Evolutionary conservation across 345 rosid genomes (phyloP), one percentile per base, ranked within the genome.

Genomic region (Eucalyptus pauciflora): DNA sequence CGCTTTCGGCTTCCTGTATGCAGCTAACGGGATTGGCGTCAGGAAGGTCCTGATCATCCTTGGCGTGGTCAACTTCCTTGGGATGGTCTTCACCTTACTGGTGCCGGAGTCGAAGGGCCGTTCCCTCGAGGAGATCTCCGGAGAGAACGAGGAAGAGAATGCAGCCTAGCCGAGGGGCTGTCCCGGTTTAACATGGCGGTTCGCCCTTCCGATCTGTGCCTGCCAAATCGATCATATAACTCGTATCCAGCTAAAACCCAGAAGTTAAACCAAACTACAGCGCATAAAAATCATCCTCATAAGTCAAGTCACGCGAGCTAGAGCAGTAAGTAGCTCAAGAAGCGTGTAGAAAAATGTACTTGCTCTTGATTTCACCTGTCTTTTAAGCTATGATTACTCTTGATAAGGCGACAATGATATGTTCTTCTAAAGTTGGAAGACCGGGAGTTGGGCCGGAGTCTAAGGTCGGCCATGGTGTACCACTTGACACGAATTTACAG

Each of bases 41-140:
- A 88, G 67, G 76, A 85, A 85, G 54, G 17, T 58, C 29, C 80
- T 88, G 56, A 81, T 88, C 48, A 88, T 88, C 25, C 89, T 88
- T 8, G 89, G 89, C 31, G 89, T 46, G 45, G 22, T 88, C 80
- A 88, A 88, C 58, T 85, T 85, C 80, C 29, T 88, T 13, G 89
- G 89, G 18, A 56, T 85, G 52, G 71, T 83, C 29, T 88, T 88
- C 87, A 88, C 89, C 51, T 60, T 88, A 7, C 46, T 88, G 37
- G 89, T 88, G 46, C 89, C 89, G 2, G 89, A 88, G 76, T 58
- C 89, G 46, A 88, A 88, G 83, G 89, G 89, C 37, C 86, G 87
- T 11, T 88, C 89, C 22, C 87, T 88, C 9, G 89, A 88, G 89
- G 89, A 88, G 8, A 58, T 88, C 22, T 81, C 89, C 24, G 89